Evolutionary conservation across 2,329 filamentous ascomycete genomes (phyloP).

Genomic region (Neopestalotiopsis clavispora): DNA sequence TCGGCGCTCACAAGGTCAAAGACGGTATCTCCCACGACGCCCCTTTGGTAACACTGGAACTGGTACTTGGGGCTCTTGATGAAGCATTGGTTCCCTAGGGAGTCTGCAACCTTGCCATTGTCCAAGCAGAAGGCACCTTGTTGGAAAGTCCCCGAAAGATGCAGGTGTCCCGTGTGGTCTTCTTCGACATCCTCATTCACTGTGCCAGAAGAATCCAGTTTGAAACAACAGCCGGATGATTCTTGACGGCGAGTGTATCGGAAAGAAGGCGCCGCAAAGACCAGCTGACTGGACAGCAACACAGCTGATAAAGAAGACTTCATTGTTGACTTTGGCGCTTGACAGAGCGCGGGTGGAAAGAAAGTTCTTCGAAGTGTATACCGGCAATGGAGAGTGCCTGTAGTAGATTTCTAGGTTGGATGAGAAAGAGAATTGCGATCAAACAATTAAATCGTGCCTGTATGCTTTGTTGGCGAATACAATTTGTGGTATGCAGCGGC

Average conservation of each 20-base stretch:
- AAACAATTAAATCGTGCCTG: too few species aligned
- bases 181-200: constrained; percentile 30
- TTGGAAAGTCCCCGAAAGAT: constrained; percentile 32
- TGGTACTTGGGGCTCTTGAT: constrained; percentile 29
- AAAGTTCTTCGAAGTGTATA: too few species aligned
- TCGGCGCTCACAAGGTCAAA: constrained; percentile 27
- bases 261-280: neutral
- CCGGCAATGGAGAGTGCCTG: too few species aligned
- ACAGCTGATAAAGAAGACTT: constrained; percentile 3
- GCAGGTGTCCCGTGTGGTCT: constrained; percentile 29
- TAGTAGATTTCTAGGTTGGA: too few species aligned
- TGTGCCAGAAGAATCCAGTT: constrained; percentile 30
- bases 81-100: constrained; percentile 32
- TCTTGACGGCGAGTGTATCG: neutral
- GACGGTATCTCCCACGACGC: constrained; percentile 27
- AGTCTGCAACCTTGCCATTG: constrained; percentile 30
- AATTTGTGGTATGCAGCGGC: too few species aligned
- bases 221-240: constrained; percentile 31
- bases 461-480: too few species aligned
- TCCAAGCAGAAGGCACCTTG: constrained; percentile 33
- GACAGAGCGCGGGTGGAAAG: too few species aligned
- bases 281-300: neutral
- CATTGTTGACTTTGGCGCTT: neutral
- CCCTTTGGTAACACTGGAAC: constrained; percentile 32
- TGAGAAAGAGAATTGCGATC: too few species aligned